phyloP scores from a whole-genome alignment of 2,329 filamentous ascomycete species.

The Chaetomium globosum region DNA sequence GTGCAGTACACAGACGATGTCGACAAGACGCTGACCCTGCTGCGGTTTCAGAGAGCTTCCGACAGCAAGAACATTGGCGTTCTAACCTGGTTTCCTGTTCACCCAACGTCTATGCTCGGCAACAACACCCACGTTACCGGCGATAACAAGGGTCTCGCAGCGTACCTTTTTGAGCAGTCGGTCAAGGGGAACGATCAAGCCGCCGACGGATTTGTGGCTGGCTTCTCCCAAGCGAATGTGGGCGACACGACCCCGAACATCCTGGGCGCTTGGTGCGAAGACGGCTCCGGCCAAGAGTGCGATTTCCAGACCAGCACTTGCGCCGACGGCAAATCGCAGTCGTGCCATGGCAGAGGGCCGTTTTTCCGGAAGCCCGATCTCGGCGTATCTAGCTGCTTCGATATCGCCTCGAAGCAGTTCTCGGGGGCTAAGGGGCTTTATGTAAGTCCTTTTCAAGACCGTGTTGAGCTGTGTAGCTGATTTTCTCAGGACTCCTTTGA shows the following conservation, averaged over 20 bases:
- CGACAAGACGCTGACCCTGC: slow-evolving; percentile 77
- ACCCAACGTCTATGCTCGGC: slow-evolving; percentile 84
- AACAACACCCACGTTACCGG: slow-evolving; percentile 89
- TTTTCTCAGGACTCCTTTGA: slow-evolving; percentile 55
- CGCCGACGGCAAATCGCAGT: slow-evolving; percentile 63
- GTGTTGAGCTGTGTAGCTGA: background rate
- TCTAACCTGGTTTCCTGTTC: slow-evolving; percentile 86
- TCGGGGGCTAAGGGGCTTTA: slow-evolving; percentile 58
- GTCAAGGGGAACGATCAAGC: slow-evolving; percentile 57
- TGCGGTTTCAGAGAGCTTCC: slow-evolving; percentile 71
- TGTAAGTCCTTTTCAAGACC: slow-evolving; percentile 35
- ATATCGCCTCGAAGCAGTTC: slow-evolving; percentile 71
- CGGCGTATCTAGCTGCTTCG: slow-evolving; percentile 73
- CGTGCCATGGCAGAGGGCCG: slow-evolving; percentile 72
- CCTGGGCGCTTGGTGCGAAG: slow-evolving; percentile 82
- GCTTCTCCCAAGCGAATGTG: slow-evolving; percentile 88
- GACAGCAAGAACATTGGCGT: slow-evolving; percentile 77
- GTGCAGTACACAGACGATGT: slow-evolving; percentile 62
- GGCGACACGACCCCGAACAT: slow-evolving; percentile 87
- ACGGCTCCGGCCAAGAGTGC: slow-evolving; percentile 70
- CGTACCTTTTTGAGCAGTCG: slow-evolving; percentile 76
- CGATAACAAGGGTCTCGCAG: slow-evolving; percentile 92
- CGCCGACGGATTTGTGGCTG: slow-evolving; percentile 74
- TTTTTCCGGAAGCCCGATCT: slow-evolving; percentile 66
- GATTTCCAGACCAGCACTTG: slow-evolving; percentile 80